Percentiles rank a stretch among this genome's conserved stretches.
Evolutionary conservation across 805 yeast species (phyloP).

Genomic region (Torulaspora microellipsoides): DNA sequence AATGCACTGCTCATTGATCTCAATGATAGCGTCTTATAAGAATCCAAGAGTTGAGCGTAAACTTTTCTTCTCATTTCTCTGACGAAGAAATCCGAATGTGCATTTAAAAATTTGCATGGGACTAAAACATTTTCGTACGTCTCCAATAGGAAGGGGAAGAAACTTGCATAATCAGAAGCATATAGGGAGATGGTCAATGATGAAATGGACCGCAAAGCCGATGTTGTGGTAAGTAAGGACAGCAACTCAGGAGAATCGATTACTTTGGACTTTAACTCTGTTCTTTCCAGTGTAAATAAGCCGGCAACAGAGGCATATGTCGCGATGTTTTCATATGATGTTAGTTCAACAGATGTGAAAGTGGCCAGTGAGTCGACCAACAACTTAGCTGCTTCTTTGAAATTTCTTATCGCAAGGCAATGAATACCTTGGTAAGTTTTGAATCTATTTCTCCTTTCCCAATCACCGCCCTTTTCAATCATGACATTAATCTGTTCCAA

Average conservation of each 20-base stretch:
- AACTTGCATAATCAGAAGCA: slow-evolving; percentile 78
- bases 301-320: slow-evolving; percentile 88
- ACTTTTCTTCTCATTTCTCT: slow-evolving; percentile 95
- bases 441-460: slow-evolving; percentile 96
- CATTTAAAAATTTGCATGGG: slow-evolving; percentile 60
- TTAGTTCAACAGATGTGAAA: slow-evolving; percentile 86
- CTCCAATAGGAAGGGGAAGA: slow-evolving; percentile 70
- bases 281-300: slow-evolving; percentile 73
- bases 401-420: slow-evolving; percentile 77
- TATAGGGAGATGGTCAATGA: slow-evolving; percentile 81
- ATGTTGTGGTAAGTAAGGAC: slow-evolving; percentile 67
- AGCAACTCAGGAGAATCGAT: slow-evolving; percentile 93
- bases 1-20: slow-evolving; percentile 93
- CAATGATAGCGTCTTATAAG: slow-evolving; percentile 84
- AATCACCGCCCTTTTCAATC: slow-evolving; percentile 96
- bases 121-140: slow-evolving; percentile 69
- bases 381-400: slow-evolving; percentile 76
- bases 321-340: slow-evolving; percentile 86
- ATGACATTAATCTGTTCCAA: slow-evolving; percentile 67
- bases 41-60: slow-evolving; percentile 87
- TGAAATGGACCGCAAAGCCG: slow-evolving; percentile 72
- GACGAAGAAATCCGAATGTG: slow-evolving; percentile 78
- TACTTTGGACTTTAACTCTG: slow-evolving; percentile 74
- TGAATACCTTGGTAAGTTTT: slow-evolving; percentile 89
- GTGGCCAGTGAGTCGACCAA: slow-evolving; percentile 91